Evolutionary conservation across 1,139 yeast species (phyloP).

Genomic region (Scheffersomyces segobiensis): DNA sequence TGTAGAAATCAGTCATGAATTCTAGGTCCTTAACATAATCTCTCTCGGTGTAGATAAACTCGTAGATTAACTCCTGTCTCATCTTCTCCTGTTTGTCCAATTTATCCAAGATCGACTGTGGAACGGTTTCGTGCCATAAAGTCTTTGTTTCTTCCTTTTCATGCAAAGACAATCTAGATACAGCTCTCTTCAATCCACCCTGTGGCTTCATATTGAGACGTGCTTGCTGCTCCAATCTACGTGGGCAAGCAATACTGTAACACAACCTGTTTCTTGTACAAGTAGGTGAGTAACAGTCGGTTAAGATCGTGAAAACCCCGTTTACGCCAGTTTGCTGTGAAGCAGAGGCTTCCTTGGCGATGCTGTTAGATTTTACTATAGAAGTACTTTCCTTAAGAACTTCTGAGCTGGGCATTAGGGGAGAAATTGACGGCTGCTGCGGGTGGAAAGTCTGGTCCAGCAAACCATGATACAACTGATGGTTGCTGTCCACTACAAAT

Average conservation of each 20-base stretch:
- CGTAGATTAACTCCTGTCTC: slow-evolving; percentile 94
- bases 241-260: slow-evolving; percentile 96
- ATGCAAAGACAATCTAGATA: slow-evolving; percentile 73
- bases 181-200: slow-evolving; percentile 83
- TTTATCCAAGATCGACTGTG: slow-evolving; percentile 73
- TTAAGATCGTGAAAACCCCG: slow-evolving; percentile 89
- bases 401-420: neutral
- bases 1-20: slow-evolving; percentile 90
- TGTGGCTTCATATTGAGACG: slow-evolving; percentile 85
- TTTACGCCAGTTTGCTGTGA: slow-evolving; percentile 51
- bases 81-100: slow-evolving; percentile 85
- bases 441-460: slow-evolving; percentile 15
- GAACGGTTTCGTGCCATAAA: slow-evolving; percentile 92
- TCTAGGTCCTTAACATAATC: slow-evolving; percentile 95
- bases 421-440: slow-evolving; percentile 8
- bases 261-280: slow-evolving; percentile 87
- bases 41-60: slow-evolving; percentile 89
- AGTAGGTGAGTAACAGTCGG: slow-evolving; percentile 96
- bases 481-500: slow-evolving; percentile 18
- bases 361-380: slow-evolving; percentile 6
- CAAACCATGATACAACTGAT: slow-evolving; percentile 9
- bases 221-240: slow-evolving; percentile 94
- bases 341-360: slow-evolving; percentile 11
- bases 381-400: slow-evolving; percentile 4
- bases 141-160: slow-evolving; percentile 83